Evolutionary conservation across 768 basidiomycete genomes (phyloP), one percentile per base, ranked within the genome.

Genomic region (Tylopilus sp.): DNA sequence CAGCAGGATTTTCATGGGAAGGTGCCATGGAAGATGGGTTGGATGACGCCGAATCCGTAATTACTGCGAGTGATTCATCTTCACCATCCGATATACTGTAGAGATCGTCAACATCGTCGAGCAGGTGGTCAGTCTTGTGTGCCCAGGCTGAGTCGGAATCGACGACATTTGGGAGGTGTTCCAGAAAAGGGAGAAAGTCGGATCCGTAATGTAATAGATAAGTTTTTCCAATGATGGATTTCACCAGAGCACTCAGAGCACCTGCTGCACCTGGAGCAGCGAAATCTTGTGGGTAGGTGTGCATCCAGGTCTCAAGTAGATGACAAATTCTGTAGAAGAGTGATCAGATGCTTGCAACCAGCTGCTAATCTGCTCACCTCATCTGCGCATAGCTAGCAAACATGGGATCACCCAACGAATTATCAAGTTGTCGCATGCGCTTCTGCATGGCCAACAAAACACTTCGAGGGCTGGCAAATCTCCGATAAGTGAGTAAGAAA

Each of bases 361-460:
- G 60, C 45, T 24, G 26, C 37, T 13, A 10, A 28, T 24, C 21
- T 7, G 5, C 59, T 41, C 60, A 89, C 91, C 86, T 83, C 89
- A 92, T 90, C 66, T 93, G 91, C 8, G 88, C 89, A 69, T 86
- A 92, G 61, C 85, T 87, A 9, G 89, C 88, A 70, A 92, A 87
- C 82, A 92, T 86, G 1, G 87, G 86, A 72, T 93, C 89, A 8
- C 83, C 82, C 13, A 80, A 78, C 17, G 85, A 81, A 49, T 80
- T 80, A 62, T 87, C 86, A 14, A 93, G 73, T 57, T 86, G 82
- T 30, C 87, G 82, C 80, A 92, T 86, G 43, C 89, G 84, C 64
- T 90, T 88, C 69, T 92, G 88, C 86, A 94, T 90, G 6, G 89
- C 86, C 41, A 92, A 75, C n/a, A 94, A 74, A 17, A 94, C 73